These are phyloP conservation scores for Mortierella sp. DNA, from an alignment of 371 early-diverging fungal genomes.

Conservation along the genomic window DNA sequence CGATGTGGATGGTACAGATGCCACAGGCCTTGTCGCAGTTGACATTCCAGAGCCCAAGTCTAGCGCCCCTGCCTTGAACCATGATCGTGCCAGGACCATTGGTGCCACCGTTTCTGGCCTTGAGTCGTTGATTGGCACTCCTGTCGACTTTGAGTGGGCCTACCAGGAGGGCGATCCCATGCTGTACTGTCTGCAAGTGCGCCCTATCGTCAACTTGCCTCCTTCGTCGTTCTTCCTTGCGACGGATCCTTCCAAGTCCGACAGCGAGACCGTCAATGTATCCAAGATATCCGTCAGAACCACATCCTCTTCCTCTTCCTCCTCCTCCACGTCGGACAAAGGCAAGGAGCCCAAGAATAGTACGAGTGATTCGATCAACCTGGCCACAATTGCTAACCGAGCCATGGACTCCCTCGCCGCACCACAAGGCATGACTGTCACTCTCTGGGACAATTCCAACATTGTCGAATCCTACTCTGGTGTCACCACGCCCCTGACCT, in stretches of 20 bases:
- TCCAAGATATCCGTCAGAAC: slow-evolving; percentile 18
- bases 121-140: slow-evolving; percentile 42
- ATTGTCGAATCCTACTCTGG: slow-evolving; percentile 55
- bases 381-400: slow-evolving; percentile 36
- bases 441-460: slow-evolving; percentile 53
- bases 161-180: slow-evolving; percentile 42
- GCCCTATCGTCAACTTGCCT: slow-evolving; percentile 52
- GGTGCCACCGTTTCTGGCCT: slow-evolving; percentile 38
- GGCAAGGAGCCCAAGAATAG: slow-evolving; percentile 14
- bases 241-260: slow-evolving; percentile 26
- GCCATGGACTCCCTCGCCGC: slow-evolving; percentile 40
- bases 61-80: slow-evolving; percentile 36
- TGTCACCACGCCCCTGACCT: slow-evolving; percentile 49
- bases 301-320: not conserved
- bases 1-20: slow-evolving; percentile 27
- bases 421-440: slow-evolving; percentile 53
- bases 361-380: slow-evolving; percentile 21
- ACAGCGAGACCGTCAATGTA: slow-evolving; percentile 9
- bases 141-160: slow-evolving; percentile 54
- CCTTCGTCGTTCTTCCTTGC: slow-evolving; percentile 47
- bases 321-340: not conserved
- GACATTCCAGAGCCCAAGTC: slow-evolving; percentile 39
- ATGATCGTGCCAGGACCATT: slow-evolving; percentile 36
- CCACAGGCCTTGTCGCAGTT: slow-evolving; percentile 41
- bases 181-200: slow-evolving; percentile 52